Base-by-base conservation (phyloP, 345 rosid species). In the Limnanthes douglasii region DNA sequence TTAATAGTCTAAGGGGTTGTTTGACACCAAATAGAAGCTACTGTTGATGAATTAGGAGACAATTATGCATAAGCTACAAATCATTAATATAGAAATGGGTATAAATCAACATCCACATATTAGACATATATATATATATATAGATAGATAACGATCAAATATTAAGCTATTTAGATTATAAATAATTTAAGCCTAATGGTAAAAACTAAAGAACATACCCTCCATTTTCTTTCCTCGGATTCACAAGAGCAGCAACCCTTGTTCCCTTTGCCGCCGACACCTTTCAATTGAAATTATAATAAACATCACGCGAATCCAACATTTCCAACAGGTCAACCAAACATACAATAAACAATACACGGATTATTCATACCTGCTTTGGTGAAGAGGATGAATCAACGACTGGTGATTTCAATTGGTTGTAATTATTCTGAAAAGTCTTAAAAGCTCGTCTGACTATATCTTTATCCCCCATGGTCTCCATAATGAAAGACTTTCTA, bases 391-490 rank as follows among this genome's bases (percentile, higher is more conserved):
- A 54, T 51, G 46, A 51, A 41, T 55, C 73, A 15, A 64, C 60
- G 1, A 39, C 31, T 11, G 75, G 69, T 25, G 73, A 43, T 50
- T 42, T 68, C 13, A 59, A 37, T 41, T 53, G 75, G 45, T 50
- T 60, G 5, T 41, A 59, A 65, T 60, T 66, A 51, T 58, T 75
- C 44, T 74, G 94, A 51, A 84, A 90, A 11, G 88, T 50, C 54
- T 75, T 80, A 32, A 84, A 80, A 8, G 92, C 88, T 22, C 92
- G 76, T 55, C 70, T 90, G 15, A 84, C 78, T 39, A 70, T 84
- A 56, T 90, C 95, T 62, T 90, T 90, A 54, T 90, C 94, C n/a
- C 80, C 84, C 94, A 84, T 84, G 57, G 57, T 69, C 60, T 84
- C 98, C 94, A 75, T 84, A 21, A 90, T 66, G 48, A 75, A 48